Evolutionary conservation across 495 filamentous ascomycete species (phyloP).

Genomic region (Lindgomyces ingoldianus): DNA sequence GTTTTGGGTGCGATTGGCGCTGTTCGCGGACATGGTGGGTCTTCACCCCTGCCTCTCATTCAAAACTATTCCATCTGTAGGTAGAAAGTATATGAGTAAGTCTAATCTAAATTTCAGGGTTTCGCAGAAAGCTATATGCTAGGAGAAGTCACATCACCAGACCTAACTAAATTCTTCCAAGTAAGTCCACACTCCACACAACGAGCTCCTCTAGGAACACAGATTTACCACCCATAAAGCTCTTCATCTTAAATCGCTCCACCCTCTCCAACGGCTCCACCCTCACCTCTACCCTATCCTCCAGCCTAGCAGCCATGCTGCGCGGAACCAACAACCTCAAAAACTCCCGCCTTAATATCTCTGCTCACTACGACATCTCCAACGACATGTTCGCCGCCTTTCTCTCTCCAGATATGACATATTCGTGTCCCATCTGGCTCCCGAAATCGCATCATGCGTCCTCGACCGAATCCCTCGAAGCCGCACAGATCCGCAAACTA

Average conservation of each 20-base stretch:
- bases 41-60: not conserved
- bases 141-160: conserved; percentile 62
- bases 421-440: conserved; percentile 71
- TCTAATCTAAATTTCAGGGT: conserved; percentile 43
- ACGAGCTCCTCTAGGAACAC: too few relatives aligned
- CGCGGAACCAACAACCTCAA: conserved; percentile 64
- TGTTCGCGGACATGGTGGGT: conserved; percentile 65
- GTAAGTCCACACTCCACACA: not conserved
- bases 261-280: conserved; percentile 56
- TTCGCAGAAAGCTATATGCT: conserved; percentile 75
- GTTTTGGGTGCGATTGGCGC: conserved; percentile 65
- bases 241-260: conserved; percentile 65
- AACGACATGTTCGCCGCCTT: conserved; percentile 75
- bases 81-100: conserved; percentile 14
- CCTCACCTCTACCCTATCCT: conserved; percentile 57
- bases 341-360: conserved; percentile 65
- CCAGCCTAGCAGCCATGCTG: conserved; percentile 53
- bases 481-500: conserved; percentile 68
- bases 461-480: conserved; percentile 56
- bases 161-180: conserved; percentile 66
- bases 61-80: not conserved
- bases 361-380: conserved; percentile 73
- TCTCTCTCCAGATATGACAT: conserved; percentile 73
- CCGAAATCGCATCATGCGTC: conserved; percentile 41
- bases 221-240: too few relatives aligned